These are phyloP conservation scores for Moesziomyces aphidis DNA, from an alignment of 1,284 basidiomycete species.

Conservation along the genomic window DNA sequence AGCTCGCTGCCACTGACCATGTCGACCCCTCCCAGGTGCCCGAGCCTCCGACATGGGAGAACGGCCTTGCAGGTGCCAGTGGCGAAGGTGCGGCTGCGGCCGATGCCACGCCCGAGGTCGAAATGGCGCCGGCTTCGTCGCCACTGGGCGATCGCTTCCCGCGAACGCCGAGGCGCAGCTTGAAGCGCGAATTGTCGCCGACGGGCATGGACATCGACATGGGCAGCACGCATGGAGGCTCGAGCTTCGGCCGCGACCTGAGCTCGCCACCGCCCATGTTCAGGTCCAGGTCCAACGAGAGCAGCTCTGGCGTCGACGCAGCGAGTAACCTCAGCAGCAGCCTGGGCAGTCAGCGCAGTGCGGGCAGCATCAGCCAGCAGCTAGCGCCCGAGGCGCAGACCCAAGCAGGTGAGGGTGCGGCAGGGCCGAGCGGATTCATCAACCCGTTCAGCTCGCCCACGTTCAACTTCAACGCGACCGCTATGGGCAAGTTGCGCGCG, in stretches of 20 bases:
- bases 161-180: conserved; percentile 33
- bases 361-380: conserved; percentile 8
- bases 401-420: too few species aligned
- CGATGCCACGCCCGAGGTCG: conserved; percentile 28
- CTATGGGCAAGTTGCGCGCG: conserved; percentile 7
- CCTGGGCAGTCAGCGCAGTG: conserved; percentile 15
- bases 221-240: conserved; percentile 19
- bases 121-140: conserved; percentile 35
- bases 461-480: conserved; percentile 30
- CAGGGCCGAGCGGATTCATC: conserved; percentile 12
- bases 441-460: conserved; percentile 39
- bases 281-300: conserved; percentile 43
- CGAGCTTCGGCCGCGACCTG: conserved; percentile 31
- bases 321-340: conserved; percentile 22
- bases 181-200: conserved; percentile 59
- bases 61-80: conserved; percentile 3
- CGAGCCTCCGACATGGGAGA: conserved; percentile 34
- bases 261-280: conserved; percentile 52
- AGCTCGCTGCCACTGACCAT: neutral
- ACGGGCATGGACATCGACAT: conserved; percentile 55
- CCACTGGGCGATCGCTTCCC: conserved; percentile 26
- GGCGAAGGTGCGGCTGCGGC: neutral
- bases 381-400: neutral
- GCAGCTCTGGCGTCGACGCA: conserved; percentile 3
- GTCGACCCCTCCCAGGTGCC: neutral